Evolutionary conservation across 805 yeast genomes (phyloP).

Genomic region (Kuraishia capsulata): DNA sequence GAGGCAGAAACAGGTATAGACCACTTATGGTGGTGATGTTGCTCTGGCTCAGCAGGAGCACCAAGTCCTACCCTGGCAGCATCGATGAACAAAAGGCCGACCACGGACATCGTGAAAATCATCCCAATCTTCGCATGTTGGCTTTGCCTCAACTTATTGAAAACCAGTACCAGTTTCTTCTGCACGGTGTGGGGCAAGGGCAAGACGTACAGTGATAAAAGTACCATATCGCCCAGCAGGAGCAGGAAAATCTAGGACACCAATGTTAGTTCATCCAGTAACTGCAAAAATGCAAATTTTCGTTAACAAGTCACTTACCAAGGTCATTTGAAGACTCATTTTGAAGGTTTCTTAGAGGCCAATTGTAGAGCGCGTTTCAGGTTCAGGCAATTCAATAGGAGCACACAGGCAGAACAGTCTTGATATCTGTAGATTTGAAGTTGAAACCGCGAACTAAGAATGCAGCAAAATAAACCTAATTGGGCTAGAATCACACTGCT

Average conservation of each 20-base stretch:
- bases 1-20: slow-evolving; percentile 26
- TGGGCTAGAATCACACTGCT: no score
- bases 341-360: not conserved
- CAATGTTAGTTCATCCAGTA: no score
- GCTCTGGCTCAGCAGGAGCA: slow-evolving; percentile 7
- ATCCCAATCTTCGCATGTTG: slow-evolving; percentile 33
- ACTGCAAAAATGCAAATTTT: no score
- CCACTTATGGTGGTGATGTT: slow-evolving; percentile 4
- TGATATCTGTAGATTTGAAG: no score
- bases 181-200: slow-evolving; percentile 41
- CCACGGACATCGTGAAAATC: slow-evolving; percentile 26
- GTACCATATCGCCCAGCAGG: slow-evolving; percentile 33
- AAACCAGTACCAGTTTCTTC: slow-evolving; percentile 22
- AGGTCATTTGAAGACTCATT: slow-evolving; percentile 3
- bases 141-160: slow-evolving; percentile 19
- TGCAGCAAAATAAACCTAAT: no score
- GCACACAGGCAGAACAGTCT: no score
- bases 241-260: slow-evolving; percentile 30
- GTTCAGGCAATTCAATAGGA: no score
- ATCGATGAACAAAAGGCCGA: slow-evolving; percentile 38
- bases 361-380: no score
- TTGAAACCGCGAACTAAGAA: no score
- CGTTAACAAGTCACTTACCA: slow-evolving; percentile 1
- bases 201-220: slow-evolving; percentile 31
- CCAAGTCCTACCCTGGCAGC: slow-evolving; percentile 20